phyloP scores from a whole-genome alignment of 1,284 basidiomycete species.

The Sanghuangporus weigelae region DNA sequence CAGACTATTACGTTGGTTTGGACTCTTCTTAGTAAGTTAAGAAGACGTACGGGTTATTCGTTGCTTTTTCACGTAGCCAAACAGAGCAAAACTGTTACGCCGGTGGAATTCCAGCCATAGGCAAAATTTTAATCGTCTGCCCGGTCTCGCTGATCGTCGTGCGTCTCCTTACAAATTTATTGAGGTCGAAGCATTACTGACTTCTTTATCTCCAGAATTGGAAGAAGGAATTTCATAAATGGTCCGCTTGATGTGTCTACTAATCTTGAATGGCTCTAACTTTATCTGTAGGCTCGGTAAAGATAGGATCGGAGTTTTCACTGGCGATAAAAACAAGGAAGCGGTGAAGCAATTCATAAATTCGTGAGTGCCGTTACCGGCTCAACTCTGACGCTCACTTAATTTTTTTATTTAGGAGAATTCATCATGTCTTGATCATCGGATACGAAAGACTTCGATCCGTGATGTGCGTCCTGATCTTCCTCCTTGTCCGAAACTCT shows the following conservation, averaged over 20 bases:
- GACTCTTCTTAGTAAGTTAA: conserved; percentile 75
- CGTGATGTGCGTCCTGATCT: conserved; percentile 52
- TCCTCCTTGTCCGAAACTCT: background rate
- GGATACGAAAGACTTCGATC: conserved; percentile 91
- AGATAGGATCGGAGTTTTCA: conserved; percentile 75
- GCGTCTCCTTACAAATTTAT: conserved; percentile 22
- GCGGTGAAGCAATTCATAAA: conserved; percentile 72
- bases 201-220: conserved; percentile 65
- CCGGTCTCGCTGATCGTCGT: conserved; percentile 89
- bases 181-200: conserved; percentile 7
- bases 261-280: background rate
- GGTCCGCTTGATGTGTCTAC: conserved; percentile 40
- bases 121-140: conserved; percentile 88
- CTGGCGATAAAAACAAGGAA: conserved; percentile 75
- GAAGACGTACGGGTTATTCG: background rate
- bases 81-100: conserved; percentile 83
- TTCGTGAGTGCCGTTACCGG: conserved; percentile 39
- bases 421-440: conserved; percentile 86
- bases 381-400: background rate
- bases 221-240: conserved; percentile 94
- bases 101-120: conserved; percentile 47
- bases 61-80: background rate
- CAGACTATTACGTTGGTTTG: conserved; percentile 87
- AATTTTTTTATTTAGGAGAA: conserved; percentile 40
- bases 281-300: conserved; percentile 57